Conservation (phyloP, 2,329 filamentous ascomycete species). For the Xylaria sp. region DNA sequence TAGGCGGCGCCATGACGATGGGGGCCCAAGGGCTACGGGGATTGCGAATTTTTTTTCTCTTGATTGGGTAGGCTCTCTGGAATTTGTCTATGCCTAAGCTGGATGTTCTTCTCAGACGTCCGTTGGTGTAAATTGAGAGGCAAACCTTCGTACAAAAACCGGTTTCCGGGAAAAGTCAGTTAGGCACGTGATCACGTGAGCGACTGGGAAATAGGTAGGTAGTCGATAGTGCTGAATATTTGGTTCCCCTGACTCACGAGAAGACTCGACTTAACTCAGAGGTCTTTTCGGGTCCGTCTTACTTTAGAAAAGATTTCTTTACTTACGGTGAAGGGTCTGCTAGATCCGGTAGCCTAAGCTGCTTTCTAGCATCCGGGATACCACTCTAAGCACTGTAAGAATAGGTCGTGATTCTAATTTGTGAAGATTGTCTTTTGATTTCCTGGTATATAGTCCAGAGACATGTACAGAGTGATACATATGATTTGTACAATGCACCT, state of each 20-base stretch:
- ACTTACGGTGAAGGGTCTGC: not conserved
- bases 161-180: slow-evolving; percentile 29
- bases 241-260: not conserved
- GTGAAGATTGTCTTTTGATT: not conserved
- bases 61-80: not conserved
- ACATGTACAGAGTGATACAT: slow-evolving; percentile 31
- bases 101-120: slow-evolving; percentile 10
- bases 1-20: slow-evolving; percentile 33
- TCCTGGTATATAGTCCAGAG: slow-evolving; percentile 5
- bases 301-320: not conserved
- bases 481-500: slow-evolving; percentile 33
- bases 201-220: not conserved
- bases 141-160: slow-evolving; percentile 23
- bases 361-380: not conserved
- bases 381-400: not conserved
- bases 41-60: not conserved
- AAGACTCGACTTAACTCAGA: not conserved
- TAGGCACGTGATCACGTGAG: slow-evolving; percentile 34
- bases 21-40: not conserved
- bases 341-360: not conserved
- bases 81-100: not conserved
- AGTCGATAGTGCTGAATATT: not conserved
- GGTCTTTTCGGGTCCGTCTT: not conserved
- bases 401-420: not conserved
- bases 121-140: slow-evolving; percentile 6